Percentiles rank a stretch among this genome's conserved stretches.
Evolutionary conservation across 148 eudicot species (phyloP).

Genomic region (Dysphania ambrosioides): DNA sequence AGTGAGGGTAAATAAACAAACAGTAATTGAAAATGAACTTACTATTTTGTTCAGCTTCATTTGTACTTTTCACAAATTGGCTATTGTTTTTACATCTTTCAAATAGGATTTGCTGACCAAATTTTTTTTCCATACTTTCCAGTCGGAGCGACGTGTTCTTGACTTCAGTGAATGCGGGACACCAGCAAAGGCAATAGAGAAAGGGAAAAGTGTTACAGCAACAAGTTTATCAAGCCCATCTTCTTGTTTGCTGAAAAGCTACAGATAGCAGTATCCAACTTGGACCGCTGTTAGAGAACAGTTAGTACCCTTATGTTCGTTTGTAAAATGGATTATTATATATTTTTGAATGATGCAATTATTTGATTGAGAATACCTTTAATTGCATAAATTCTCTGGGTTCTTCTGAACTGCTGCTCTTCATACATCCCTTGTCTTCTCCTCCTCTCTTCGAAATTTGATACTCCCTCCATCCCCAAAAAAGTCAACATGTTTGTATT

Average conservation of each 20-base stretch:
- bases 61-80: not conserved
- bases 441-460: no score
- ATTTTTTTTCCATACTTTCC: conserved; percentile 14
- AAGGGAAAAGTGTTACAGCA: conserved; percentile 19
- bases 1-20: no score
- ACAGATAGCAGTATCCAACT: conserved; percentile 23
- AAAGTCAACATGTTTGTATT: no score
- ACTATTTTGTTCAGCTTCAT: not conserved
- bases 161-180: conserved; percentile 86
- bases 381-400: conserved; percentile 10
- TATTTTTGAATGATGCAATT: conserved; percentile 24
- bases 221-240: conserved; percentile 36
- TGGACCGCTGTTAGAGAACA: not conserved
- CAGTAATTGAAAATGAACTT: not conserved
- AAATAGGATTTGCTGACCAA: not conserved
- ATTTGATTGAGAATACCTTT: conserved; percentile 11
- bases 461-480: no score
- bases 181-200: conserved; percentile 46
- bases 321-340: not conserved
- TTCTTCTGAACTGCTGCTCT: not conserved
- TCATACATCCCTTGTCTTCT: not conserved
- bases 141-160: conserved; percentile 65
- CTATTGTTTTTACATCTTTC: not conserved
- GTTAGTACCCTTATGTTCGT: conserved; percentile 15
- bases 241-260: conserved; percentile 34